phyloP scores from a whole-genome alignment of 164 flowering plant species.

The Protea cynaroides region DNA sequence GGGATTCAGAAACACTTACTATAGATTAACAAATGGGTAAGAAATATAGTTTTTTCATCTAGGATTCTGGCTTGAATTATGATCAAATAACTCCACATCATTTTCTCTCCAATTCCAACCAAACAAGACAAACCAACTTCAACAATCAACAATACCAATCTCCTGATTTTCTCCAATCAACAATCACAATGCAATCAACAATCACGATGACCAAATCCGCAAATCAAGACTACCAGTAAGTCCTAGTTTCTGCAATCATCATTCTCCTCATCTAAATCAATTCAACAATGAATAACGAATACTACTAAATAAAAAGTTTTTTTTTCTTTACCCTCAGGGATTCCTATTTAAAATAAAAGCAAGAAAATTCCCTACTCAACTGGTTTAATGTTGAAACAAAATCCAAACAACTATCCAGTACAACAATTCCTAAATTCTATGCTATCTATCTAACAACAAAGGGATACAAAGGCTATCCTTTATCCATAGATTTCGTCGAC shows the following conservation, averaged over 20 bases:
- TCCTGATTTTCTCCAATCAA: neutral
- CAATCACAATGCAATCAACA: neutral
- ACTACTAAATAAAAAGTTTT: neutral
- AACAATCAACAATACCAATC: neutral
- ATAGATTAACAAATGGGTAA: neutral
- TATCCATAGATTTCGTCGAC: conserved; percentile 25
- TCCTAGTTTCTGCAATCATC: too few relatives aligned
- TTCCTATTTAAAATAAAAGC: neutral
- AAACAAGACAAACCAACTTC: neutral
- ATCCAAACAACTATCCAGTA: conserved; percentile 21
- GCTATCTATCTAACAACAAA: neutral
- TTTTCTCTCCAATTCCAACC: too few relatives aligned
- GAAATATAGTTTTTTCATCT: neutral
- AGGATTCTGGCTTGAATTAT: neutral
- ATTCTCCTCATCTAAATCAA: neutral
- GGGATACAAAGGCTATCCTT: conserved; percentile 15
- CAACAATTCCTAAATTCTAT: conserved; percentile 12
- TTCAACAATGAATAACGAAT: neutral
- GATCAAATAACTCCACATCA: neutral
- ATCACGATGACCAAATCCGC: neutral
- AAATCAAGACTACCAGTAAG: too few relatives aligned
- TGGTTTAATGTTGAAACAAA: neutral
- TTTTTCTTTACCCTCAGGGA: neutral
- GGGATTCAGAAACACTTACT: neutral
- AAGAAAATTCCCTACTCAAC: neutral